phyloP scores from a whole-genome alignment of 169 alveolate species.

The Amoebophrya sp. region DNA sequence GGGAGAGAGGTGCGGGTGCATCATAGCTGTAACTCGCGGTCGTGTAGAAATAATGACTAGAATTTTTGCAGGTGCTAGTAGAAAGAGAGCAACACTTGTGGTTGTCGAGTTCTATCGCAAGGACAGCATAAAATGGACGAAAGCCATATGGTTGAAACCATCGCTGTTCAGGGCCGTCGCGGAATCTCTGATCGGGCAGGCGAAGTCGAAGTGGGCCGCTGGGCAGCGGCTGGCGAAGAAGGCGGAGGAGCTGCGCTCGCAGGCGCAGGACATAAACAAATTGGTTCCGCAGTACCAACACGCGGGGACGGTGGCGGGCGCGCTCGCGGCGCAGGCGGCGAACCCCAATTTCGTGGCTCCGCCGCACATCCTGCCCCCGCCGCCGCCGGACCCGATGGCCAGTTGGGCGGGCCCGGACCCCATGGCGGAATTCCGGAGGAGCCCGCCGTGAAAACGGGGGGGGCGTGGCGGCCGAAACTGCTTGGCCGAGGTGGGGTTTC shows the following conservation, averaged over 20 bases:
- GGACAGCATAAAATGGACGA: too few species aligned
- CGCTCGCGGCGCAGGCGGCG: neutral
- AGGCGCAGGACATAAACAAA: neutral
- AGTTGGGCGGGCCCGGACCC: neutral
- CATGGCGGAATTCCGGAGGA: neutral
- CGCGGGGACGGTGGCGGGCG: neutral
- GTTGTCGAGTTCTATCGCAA: too few species aligned
- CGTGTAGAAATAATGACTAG: too few species aligned
- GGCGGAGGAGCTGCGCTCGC: neutral
- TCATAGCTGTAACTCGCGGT: too few species aligned
- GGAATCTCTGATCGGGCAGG: neutral
- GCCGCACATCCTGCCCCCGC: slow-evolving; percentile 3
- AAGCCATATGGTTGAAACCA: too few species aligned
- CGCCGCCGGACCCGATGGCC: neutral
- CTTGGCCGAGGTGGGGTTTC: too few species aligned
- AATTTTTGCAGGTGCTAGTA: too few species aligned
- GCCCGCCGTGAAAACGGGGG: too few species aligned
- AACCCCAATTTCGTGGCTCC: neutral
- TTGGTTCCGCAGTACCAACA: neutral
- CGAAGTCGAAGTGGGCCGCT: neutral
- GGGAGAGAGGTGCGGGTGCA: neutral
- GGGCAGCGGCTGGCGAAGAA: neutral
- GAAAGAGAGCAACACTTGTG: too few species aligned
- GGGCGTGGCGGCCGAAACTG: too few species aligned
- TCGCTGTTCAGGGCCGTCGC: neutral